A percentile compares a stretch with the other conserved stretches of the same genome.
These are phyloP conservation scores for Endoconidiophora laricicola DNA, from an alignment of 2,329 filamentous ascomycete species.

Conservation along the genomic window DNA sequence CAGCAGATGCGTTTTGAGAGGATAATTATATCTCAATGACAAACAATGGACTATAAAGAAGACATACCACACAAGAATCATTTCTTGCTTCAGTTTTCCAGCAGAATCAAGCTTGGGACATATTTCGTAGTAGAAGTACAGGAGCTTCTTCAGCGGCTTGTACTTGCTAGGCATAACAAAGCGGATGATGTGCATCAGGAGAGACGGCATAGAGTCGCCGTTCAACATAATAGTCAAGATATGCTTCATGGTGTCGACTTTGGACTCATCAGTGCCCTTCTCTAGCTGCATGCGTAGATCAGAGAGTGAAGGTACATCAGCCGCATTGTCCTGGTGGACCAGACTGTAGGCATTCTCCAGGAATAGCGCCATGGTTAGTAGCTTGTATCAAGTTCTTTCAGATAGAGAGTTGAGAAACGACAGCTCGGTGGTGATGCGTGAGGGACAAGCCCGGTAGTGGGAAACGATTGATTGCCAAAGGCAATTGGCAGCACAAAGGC, in stretches of 20 bases:
- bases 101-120: slow-evolving; percentile 85
- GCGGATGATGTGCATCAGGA: slow-evolving; percentile 99
- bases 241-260: slow-evolving; percentile 91
- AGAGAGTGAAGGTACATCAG: slow-evolving; percentile 76
- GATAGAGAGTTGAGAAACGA: no score
- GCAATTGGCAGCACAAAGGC: no score
- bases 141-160: slow-evolving; percentile 90
- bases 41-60: background rate
- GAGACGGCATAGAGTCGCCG: slow-evolving; percentile 82
- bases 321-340: slow-evolving; percentile 93
- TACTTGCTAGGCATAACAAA: slow-evolving; percentile 99
- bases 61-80: slow-evolving; percentile 87
- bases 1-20: background rate
- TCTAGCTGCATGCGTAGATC: slow-evolving; percentile 88
- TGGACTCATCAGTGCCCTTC: slow-evolving; percentile 83
- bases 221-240: slow-evolving; percentile 97
- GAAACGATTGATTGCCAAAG: no score
- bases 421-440: no score
- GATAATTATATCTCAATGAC: background rate
- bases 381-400: no score
- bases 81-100: slow-evolving; percentile 97
- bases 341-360: slow-evolving; percentile 91
- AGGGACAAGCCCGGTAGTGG: no score
- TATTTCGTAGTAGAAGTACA: slow-evolving; percentile 99
- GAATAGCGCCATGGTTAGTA: slow-evolving; percentile 70